Percentiles rank a stretch among this genome's conserved stretches.
phyloP scores from a whole-genome alignment of 805 yeast genomes.

The Candida koratica region DNA sequence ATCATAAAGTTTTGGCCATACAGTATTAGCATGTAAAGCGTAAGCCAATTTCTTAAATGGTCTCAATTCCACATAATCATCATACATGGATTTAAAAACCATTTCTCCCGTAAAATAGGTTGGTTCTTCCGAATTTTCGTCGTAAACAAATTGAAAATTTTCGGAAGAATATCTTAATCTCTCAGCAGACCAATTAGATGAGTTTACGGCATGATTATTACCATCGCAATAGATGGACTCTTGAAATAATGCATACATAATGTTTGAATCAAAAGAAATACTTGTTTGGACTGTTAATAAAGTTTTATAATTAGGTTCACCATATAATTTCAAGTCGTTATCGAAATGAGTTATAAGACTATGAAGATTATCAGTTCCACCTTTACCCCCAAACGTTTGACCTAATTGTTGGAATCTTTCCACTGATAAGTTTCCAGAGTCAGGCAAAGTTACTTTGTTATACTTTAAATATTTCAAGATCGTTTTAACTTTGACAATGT shows the following conservation, averaged over 20 bases:
- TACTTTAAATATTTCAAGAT: slow-evolving; percentile 33
- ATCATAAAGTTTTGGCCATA: slow-evolving; percentile 40
- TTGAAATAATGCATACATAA: slow-evolving; percentile 52
- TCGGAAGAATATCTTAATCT: slow-evolving; percentile 27
- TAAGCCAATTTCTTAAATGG: slow-evolving; percentile 39
- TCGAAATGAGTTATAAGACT: slow-evolving; percentile 37
- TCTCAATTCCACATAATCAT: slow-evolving; percentile 43
- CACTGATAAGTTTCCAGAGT: slow-evolving; percentile 46
- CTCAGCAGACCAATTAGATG: slow-evolving; percentile 49
- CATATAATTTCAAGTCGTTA: slow-evolving; percentile 34
- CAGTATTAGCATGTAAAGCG: slow-evolving; percentile 27
- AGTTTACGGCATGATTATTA: slow-evolving; percentile 8
- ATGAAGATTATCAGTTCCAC: slow-evolving; percentile 50
- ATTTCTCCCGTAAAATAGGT: slow-evolving; percentile 53
- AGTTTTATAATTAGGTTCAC: slow-evolving; percentile 36
- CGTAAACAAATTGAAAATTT: slow-evolving; percentile 24
- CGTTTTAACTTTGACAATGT: slow-evolving; percentile 32
- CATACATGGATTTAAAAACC: slow-evolving; percentile 50
- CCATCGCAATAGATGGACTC: slow-evolving; percentile 57
- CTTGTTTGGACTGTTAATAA: slow-evolving; percentile 30
- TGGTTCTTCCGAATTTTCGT: slow-evolving; percentile 15
- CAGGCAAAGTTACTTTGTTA: slow-evolving; percentile 39
- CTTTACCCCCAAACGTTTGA: slow-evolving; percentile 45
- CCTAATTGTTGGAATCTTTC: slow-evolving; percentile 56
- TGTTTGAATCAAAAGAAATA: slow-evolving; percentile 49